Conservation (phyloP, 495 filamentous ascomycete species). For the Aspergillus coremiiformis region DNA sequence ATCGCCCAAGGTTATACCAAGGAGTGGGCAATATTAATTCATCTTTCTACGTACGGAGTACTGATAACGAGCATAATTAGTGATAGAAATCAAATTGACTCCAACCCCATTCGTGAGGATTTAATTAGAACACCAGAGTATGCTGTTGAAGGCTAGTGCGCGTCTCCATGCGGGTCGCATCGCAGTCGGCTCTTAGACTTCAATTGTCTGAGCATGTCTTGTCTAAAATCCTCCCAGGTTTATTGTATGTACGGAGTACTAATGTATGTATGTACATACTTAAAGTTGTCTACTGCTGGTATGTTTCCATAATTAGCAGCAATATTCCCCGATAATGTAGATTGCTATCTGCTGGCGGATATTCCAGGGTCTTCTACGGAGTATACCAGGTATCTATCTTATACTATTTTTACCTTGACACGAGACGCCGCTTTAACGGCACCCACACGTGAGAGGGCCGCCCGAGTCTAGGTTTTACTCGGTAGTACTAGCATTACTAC, state of each 20-base stretch:
- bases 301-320: background rate
- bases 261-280: background rate
- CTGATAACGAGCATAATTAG: conserved; percentile 2
- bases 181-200: background rate
- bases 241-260: too few species aligned
- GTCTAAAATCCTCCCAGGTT: background rate
- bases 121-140: conserved; percentile 4
- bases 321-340: background rate
- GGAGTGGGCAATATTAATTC: background rate
- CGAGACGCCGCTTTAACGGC: background rate
- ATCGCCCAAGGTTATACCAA: background rate
- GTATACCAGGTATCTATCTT: too few species aligned
- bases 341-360: background rate
- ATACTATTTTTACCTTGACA: background rate
- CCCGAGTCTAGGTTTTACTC: too few species aligned
- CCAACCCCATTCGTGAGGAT: conserved; percentile 4
- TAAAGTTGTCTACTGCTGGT: background rate
- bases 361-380: background rate
- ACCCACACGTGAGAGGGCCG: background rate
- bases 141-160: background rate
- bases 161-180: conserved; percentile 3
- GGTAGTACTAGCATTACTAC: too few species aligned
- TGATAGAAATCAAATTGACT: background rate
- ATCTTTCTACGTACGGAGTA: too few species aligned
- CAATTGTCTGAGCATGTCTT: background rate